These are phyloP conservation scores for Starmera quercuum DNA, from an alignment of 805 yeast genomes.

Conservation along the genomic window DNA sequence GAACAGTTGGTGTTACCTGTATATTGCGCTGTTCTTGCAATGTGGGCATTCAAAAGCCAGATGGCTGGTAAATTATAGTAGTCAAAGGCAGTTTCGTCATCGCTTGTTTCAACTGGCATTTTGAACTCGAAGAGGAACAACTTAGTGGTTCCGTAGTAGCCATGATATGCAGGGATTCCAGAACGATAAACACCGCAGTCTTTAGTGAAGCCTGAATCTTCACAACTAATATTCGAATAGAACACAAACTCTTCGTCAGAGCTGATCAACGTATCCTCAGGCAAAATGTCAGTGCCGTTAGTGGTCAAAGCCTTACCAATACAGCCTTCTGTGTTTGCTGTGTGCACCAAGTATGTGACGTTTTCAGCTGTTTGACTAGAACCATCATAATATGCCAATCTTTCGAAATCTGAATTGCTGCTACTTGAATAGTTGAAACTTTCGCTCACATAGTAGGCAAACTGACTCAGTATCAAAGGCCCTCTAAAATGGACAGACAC, in stretches of 20 bases:
- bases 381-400: constrained; percentile 55
- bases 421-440: constrained; percentile 27
- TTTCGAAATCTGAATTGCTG: constrained; percentile 39
- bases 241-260: constrained; percentile 58
- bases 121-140: constrained; percentile 67
- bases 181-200: constrained; percentile 71
- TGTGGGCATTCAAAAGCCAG: constrained; percentile 67
- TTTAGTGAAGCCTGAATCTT: constrained; percentile 39
- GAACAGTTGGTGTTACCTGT: constrained; percentile 56
- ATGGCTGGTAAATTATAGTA: constrained; percentile 64
- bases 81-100: constrained; percentile 19
- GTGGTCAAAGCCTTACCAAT: constrained; percentile 62
- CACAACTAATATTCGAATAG: constrained; percentile 53
- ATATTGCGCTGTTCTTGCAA: constrained; percentile 71
- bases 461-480: constrained; percentile 52
- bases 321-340: constrained; percentile 55
- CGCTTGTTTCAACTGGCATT: constrained; percentile 49
- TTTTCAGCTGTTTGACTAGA: constrained; percentile 42
- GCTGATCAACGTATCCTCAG: constrained; percentile 36
- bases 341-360: constrained; percentile 59
- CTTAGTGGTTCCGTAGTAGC: constrained; percentile 58
- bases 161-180: constrained; percentile 72
- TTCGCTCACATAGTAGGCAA: constrained; percentile 51
- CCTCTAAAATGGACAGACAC: constrained; percentile 76
- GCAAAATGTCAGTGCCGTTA: constrained; percentile 46